These are phyloP conservation scores for Pythium vanterpoolii DNA, from an alignment of 352 stramenopile genomes.

Conservation along the genomic window DNA sequence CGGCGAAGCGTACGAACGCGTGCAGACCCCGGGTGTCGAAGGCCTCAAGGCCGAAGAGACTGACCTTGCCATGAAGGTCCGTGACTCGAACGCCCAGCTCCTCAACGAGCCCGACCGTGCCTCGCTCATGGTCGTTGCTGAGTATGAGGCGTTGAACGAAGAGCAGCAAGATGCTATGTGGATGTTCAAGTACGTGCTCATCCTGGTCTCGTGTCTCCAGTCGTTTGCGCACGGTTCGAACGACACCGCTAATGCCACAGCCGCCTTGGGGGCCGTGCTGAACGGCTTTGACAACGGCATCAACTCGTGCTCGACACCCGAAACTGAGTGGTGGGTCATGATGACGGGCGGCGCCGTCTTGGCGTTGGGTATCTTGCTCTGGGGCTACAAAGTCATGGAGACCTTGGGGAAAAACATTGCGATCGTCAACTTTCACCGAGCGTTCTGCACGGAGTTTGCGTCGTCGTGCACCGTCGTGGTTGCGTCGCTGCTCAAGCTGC, in stretches of 20 bases:
- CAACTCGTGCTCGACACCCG: conserved; percentile 12
- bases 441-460: conserved; percentile 70
- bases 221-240: conserved; percentile 81
- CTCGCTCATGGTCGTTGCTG: conserved; percentile 18
- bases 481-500: conserved; percentile 38
- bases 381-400: conserved; percentile 72
- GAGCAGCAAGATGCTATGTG: conserved; percentile 41
- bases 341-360: conserved; percentile 44
- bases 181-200: conserved; percentile 59
- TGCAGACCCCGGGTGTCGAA: conserved; percentile 13
- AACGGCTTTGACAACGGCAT: conserved; percentile 55
- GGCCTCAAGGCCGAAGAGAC: not conserved
- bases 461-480: conserved; percentile 60
- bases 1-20: not conserved
- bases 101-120: conserved; percentile 13
- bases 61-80: conserved; percentile 3
- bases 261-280: conserved; percentile 52
- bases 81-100: not conserved
- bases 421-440: conserved; percentile 58
- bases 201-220: conserved; percentile 67
- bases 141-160: conserved; percentile 28
- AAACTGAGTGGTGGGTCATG: conserved; percentile 65
- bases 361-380: conserved; percentile 45
- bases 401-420: conserved; percentile 44
- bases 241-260: conserved; percentile 79